Base-by-base conservation (phyloP, 2,329 filamentous ascomycete species). In the Penicillium sp. region DNA sequence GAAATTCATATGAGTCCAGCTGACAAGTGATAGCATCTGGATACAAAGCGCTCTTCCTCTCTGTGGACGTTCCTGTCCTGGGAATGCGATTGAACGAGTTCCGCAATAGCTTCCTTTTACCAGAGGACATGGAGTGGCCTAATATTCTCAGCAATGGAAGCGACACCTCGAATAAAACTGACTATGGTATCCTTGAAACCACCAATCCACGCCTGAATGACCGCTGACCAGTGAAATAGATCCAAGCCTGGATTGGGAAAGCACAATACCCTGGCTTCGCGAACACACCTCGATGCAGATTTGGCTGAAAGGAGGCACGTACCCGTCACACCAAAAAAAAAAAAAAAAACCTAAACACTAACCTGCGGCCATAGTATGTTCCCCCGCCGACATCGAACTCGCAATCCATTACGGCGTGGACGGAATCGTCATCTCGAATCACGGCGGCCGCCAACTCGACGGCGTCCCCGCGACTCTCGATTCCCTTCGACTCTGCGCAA, bases 41-140 rank as follows among this genome's bases (percentile, higher is more conserved):
- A 7, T 86, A 83, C 70, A 83, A 82, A 62, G 85, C 84, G 0
- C 71, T 87, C 3, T 80, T 88, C 41, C 69, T 88, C 1, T 83
- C 85, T 0, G 83, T 85, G 1, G 85, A 88, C 64, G 79, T 80
- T 0, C 85, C 85, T 0, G 79, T 85, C 0, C 75, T 87, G 0
- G 85, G 85, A 0, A 78, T 81, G 23, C 77, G 85, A 0, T 75
- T 85, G 35, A 84, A 85, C 49, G 84, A 87, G 67, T 81, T 81
- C 65, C 79, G 83, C 3, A 85, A 85, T 63, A 76, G 81, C 46
- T 87, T 86, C 69, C 67, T 69, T 1, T 73, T 84, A 9, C 83
- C 83, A 0, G 71, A 77, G 13, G 76, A 76, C 47, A 75, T 83
- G 64, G 69, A 68, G 9, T 82, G 74, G 64, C 80, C 80, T 4